Evolutionary conservation across 768 basidiomycete genomes (phyloP).

Genomic region (Kwoniella sp.): DNA sequence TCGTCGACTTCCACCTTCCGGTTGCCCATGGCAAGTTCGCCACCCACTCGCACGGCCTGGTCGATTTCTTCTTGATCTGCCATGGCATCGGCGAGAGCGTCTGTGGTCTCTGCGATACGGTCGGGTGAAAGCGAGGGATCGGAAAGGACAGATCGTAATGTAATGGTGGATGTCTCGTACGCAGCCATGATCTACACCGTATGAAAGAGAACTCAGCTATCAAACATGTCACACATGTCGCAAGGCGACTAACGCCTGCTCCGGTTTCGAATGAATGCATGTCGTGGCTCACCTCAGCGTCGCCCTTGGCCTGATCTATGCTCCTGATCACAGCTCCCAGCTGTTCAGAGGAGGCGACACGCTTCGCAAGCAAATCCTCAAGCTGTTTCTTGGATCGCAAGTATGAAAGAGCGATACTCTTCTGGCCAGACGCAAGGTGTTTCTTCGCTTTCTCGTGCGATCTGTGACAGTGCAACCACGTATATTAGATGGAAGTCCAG

Average conservation of each 20-base stretch:
- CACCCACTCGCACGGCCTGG: slow-evolving; percentile 70
- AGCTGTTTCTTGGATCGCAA: slow-evolving; percentile 80
- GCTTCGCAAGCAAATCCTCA: slow-evolving; percentile 74
- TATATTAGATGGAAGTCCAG: too few relatives aligned
- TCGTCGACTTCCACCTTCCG: slow-evolving; percentile 58
- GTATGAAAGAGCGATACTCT: slow-evolving; percentile 71
- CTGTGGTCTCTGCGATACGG: slow-evolving; percentile 81
- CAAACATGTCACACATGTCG: not conserved
- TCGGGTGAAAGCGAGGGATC: slow-evolving; percentile 80
- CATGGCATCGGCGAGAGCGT: slow-evolving; percentile 79
- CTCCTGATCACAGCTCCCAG: slow-evolving; percentile 74
- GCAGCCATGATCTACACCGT: slow-evolving; percentile 83
- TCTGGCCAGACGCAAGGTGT: slow-evolving; percentile 71
- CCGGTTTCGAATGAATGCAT: slow-evolving; percentile 2
- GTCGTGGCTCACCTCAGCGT: slow-evolving; percentile 69
- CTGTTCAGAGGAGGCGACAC: slow-evolving; percentile 71
- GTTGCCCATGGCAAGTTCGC: slow-evolving; percentile 64
- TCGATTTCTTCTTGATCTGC: slow-evolving; percentile 82
- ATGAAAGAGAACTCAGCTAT: slow-evolving; percentile 4
- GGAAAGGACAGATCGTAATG: slow-evolving; percentile 72
- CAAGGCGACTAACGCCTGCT: not conserved
- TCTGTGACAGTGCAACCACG: slow-evolving; percentile 59
- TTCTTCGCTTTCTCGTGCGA: slow-evolving; percentile 68
- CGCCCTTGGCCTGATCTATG: slow-evolving; percentile 86
- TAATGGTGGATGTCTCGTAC: slow-evolving; percentile 79